Base-by-base conservation (phyloP, 1,284 basidiomycete species). In the Malassezia caprae region DNA sequence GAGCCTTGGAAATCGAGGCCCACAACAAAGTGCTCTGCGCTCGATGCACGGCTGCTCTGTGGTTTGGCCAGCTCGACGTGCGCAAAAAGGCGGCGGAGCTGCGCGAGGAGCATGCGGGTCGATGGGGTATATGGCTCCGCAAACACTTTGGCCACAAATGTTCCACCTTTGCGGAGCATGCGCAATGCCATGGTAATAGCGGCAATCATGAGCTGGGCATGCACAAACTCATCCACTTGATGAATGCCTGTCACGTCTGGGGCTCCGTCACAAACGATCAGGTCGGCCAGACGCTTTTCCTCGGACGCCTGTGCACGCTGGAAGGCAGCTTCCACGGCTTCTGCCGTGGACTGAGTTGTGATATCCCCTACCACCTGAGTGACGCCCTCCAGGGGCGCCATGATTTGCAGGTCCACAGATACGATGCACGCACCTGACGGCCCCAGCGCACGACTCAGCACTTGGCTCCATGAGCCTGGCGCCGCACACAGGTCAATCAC, bases 221-320 rank as follows among this genome's bases (percentile, higher is more conserved):
- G 81, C 5, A 81, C 76, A 58, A 80, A 80, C 27, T 80, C 80
- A 68, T 82, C 81, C 19, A 82, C 73, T 58, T 79, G 79, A 58
- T 81, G 80, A 0, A 82, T 75, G 23, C 81, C 81, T 4, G 80
- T 81, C 10, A 82, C 80, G 64, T 82, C 81, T 3, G 81, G 80
- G 15, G 81, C 81, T 8, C 81, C 81, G 58, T 82, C 81, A 60
- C 81, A 82, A 1, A 82, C 78, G 26, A 81, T 79, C 32, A 82
- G 69, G 53, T 81, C 78, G n/a, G 55, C 55, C 1, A 23, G 21
- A 4, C 31, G 35, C n/a, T 37, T 32, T 24, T 35, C 12, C 15
- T 31, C 21, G 12, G 23, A 35, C 15, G 15, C 17, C 21, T 39
- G 31, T 17, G 27, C 21, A 1, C n/a, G 17, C 21, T 52, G 44